These are phyloP conservation scores for Mallotus repandus DNA, from an alignment of 441 rosid genomes.

Conservation along the genomic window DNA sequence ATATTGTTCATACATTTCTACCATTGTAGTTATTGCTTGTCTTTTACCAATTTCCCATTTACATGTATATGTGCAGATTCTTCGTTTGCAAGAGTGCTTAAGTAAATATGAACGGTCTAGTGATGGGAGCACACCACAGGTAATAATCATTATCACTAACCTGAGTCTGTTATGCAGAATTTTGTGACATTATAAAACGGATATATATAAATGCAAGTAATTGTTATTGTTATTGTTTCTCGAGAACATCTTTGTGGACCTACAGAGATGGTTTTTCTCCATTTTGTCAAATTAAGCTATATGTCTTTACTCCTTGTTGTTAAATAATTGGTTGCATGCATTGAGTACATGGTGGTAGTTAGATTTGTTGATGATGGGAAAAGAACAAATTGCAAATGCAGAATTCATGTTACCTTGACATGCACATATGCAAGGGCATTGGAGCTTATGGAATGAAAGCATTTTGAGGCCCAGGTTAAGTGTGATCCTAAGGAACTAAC, in stretches of 20 bases:
- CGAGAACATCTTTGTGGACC: neutral
- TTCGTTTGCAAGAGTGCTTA: constrained; percentile 83
- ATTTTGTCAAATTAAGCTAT: neutral
- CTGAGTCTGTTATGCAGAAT: constrained; percentile 9
- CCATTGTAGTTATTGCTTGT: constrained; percentile 10
- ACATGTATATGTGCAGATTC: constrained; percentile 50
- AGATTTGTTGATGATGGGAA: neutral
- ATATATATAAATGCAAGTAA: neutral
- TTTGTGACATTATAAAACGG: neutral
- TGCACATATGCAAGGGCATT: neutral
- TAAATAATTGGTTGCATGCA: neutral
- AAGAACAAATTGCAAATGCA: neutral
- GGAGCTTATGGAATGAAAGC: constrained; percentile 2
- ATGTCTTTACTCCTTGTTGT: neutral
- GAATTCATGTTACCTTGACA: neutral
- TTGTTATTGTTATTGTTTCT: neutral
- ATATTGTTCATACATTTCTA: neutral
- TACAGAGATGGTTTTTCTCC: neutral
- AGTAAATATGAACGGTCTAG: constrained; percentile 86
- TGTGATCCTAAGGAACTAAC: neutral
- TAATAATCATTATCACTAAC: constrained; percentile 29
- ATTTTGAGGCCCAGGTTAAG: neutral
- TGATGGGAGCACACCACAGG: constrained; percentile 93
- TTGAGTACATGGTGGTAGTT: neutral
- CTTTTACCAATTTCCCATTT: neutral